phyloP scores from a whole-genome alignment of 2,329 filamentous ascomycete genomes.

The Aspergillus fijiensis region DNA sequence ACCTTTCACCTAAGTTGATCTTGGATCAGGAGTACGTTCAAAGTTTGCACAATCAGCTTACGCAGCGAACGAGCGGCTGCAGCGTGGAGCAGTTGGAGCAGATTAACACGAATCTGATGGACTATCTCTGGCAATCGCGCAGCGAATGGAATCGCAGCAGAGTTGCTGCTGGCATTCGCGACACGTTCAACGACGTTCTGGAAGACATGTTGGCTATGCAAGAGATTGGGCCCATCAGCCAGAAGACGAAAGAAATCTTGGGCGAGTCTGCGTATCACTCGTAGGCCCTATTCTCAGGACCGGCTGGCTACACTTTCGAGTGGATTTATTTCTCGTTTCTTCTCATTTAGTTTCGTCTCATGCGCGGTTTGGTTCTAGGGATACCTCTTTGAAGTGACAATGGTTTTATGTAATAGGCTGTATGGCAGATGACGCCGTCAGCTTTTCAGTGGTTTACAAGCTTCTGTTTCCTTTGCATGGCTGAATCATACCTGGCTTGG shows the following conservation, averaged over 20 bases:
- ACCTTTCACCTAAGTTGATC: slow-evolving; percentile 29
- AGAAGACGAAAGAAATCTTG: slow-evolving; percentile 35
- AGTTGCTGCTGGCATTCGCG: slow-evolving; percentile 63
- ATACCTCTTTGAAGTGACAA: slow-evolving; percentile 14
- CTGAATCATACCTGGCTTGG: slow-evolving; percentile 1
- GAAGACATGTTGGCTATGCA: slow-evolving; percentile 58
- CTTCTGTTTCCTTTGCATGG: not conserved
- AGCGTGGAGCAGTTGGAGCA: slow-evolving; percentile 94
- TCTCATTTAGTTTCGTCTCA: slow-evolving; percentile 11
- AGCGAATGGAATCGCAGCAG: slow-evolving; percentile 79
- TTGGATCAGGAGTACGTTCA: slow-evolving; percentile 55
- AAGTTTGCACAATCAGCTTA: slow-evolving; percentile 62
- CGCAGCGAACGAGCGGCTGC: slow-evolving; percentile 69
- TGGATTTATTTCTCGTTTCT: not conserved
- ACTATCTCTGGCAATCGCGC: slow-evolving; percentile 76
- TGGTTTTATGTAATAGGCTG: slow-evolving; percentile 20
- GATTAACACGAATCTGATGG: slow-evolving; percentile 87
- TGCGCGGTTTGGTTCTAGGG: slow-evolving; percentile 6
- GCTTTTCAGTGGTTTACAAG: not conserved
- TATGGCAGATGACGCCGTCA: slow-evolving; percentile 12
- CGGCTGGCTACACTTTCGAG: no score
- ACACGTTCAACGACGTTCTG: slow-evolving; percentile 71
- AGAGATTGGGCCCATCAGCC: slow-evolving; percentile 37
- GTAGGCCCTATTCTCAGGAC: not conserved
- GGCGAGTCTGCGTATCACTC: slow-evolving; percentile 16